Percentiles rank a stretch among this genome's conserved stretches.
Evolutionary conservation across 305 asterid genomes (phyloP).

Genomic region (Plantago rigida): DNA sequence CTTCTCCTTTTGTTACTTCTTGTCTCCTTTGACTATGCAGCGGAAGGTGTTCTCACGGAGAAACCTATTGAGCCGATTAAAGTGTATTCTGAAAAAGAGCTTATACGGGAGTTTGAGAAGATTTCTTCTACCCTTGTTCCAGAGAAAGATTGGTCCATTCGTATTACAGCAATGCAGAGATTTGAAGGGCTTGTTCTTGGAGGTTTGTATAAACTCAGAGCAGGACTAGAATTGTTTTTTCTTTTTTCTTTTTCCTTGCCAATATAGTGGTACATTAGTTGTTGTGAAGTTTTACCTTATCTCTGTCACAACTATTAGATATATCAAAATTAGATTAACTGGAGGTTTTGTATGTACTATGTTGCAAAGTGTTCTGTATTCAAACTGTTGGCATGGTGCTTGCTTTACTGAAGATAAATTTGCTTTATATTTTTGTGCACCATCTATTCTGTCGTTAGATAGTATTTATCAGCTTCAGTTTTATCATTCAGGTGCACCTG

Average conservation of each 20-base stretch:
- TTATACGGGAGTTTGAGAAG: slow-evolving; percentile 89
- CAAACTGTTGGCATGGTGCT: slow-evolving; percentile 9
- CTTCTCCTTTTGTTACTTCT: slow-evolving; percentile 19
- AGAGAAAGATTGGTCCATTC: slow-evolving; percentile 95
- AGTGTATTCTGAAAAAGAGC: slow-evolving; percentile 92
- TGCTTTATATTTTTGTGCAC: slow-evolving; percentile 1
- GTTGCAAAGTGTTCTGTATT: slow-evolving; percentile 4
- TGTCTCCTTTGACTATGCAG: slow-evolving; percentile 42
- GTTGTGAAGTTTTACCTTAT: not conserved
- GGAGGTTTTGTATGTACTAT: slow-evolving; percentile 12
- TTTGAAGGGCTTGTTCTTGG: slow-evolving; percentile 87
- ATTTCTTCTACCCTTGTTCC: slow-evolving; percentile 83
- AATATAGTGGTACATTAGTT: no score
- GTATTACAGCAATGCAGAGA: slow-evolving; percentile 95
- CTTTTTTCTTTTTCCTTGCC: not conserved
- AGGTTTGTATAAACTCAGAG: slow-evolving; percentile 42
- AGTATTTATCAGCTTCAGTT: slow-evolving; percentile 22
- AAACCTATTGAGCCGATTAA: slow-evolving; percentile 89
- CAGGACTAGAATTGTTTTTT: not conserved
- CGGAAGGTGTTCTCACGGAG: slow-evolving; percentile 80
- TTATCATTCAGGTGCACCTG: slow-evolving; percentile 66
- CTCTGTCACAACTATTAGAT: slow-evolving; percentile 12
- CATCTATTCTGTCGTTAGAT: not conserved
- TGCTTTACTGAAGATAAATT: slow-evolving; percentile 9
- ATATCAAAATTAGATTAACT: slow-evolving; percentile 13